Base-by-base conservation (phyloP, 2,329 filamentous ascomycete genomes). In the Aspergillus sojae region DNA sequence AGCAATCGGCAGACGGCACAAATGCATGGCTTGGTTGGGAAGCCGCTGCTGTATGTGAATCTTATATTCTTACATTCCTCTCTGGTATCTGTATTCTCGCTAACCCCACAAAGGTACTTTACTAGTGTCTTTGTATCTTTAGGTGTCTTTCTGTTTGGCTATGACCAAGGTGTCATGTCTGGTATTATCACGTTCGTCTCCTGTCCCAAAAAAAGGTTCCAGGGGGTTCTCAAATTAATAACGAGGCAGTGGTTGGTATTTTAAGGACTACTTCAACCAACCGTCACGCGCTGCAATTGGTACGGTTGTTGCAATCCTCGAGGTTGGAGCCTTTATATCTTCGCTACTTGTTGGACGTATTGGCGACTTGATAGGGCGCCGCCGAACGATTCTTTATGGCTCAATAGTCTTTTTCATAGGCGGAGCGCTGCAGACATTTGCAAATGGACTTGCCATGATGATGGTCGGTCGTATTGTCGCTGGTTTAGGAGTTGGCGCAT, bases 281-380 rank as follows among this genome's bases (percentile, higher is more conserved):
- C 95, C 95, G 23, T 90, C 92, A 28, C 87, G 88, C 71, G 92
- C 93, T 54, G 88, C 97, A 77, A 89, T 99, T 63, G 95, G 94
- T 64, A 98, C 94, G 32, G 98, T 98, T 90, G 95, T 99, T 62
- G 94, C 95, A 69, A 98, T 99, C 72, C 86, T 99, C 63, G 94
- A 97, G 80, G 84, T 98, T 59, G 95, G 95, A 64, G 95, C 95
- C 43, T 91, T 99, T 66, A 90, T 96, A 72, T 91, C 94, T 23
- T 98, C 94, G 1, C 81, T 99, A 12, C 78, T 90, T 34, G 93
- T 98, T 41, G 95, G 95, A 57, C 89, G 90, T 66, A 87, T 98
- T 62, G 95, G 95, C 69, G 95, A 99, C 77, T 86, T 97, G 62
- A 92, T 98, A 66, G 95, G 95, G 61, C 89, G 95, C 65, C 87